Conservation (phyloP, 148 eudicot genomes). For the Silene uniflora region DNA sequence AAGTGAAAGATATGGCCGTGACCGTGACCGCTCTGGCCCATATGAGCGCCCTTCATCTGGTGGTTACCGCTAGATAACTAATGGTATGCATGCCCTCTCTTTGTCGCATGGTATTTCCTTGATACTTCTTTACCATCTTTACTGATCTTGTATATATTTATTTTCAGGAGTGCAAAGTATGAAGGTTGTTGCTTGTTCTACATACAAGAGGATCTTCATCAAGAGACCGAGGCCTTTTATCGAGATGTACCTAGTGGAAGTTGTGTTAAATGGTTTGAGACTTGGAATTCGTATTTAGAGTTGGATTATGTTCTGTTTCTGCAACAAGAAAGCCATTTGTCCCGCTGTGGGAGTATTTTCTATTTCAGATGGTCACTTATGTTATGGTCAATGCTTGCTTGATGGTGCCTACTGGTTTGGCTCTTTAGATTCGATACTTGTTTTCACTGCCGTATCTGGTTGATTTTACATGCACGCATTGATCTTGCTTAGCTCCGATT, state of each 20-base stretch:
- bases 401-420: conserved; percentile 48
- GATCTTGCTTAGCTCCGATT: conserved; percentile 25
- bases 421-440: conserved; percentile 41
- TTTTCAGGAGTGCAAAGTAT: conserved; percentile 40
- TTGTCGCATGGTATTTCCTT: conserved; percentile 5
- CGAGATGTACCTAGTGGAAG: conserved; percentile 39
- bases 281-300: conserved; percentile 53
- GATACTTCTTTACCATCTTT: background rate
- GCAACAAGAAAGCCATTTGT: conserved; percentile 33
- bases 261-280: conserved; percentile 41
- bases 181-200: conserved; percentile 7
- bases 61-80: conserved; percentile 39
- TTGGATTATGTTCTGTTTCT: conserved; percentile 42
- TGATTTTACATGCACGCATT: conserved; percentile 42
- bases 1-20: conserved; percentile 70
- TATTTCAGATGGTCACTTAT: conserved; percentile 40
- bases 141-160: conserved; percentile 9
- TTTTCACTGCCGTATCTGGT: conserved; percentile 42
- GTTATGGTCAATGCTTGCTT: conserved; percentile 57
- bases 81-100: conserved; percentile 20
- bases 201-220: conserved; percentile 15
- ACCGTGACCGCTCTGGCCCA: conserved; percentile 95
- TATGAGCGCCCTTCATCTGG: conserved; percentile 69
- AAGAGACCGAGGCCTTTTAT: conserved; percentile 24
- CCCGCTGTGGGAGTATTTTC: conserved; percentile 32